These are phyloP conservation scores for Brassica juncea DNA, from an alignment of 345 rosid genomes.

Conservation along the genomic window DNA sequence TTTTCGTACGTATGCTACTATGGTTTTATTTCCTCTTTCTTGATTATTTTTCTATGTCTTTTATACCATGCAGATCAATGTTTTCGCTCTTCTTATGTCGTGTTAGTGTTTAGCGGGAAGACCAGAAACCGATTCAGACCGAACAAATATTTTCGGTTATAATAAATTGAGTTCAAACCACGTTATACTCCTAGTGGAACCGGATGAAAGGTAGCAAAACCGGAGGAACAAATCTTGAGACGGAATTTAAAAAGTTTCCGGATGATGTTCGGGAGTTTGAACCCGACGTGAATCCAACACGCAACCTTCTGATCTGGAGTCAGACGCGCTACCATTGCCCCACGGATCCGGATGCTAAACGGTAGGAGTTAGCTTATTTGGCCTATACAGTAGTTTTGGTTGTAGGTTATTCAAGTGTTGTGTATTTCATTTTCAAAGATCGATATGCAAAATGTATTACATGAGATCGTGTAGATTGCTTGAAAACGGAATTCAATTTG, in stretches of 20 bases:
- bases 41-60: not conserved
- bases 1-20: not conserved
- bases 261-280: conserved; percentile 43
- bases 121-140: not conserved
- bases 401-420: not conserved
- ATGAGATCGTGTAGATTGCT: not conserved
- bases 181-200: not conserved
- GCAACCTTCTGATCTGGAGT: conserved; percentile 99
- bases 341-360: conserved; percentile 58
- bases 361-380: not conserved
- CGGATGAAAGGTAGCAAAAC: no score
- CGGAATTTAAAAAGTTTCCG: not conserved
- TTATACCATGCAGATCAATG: no score
- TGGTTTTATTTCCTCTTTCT: not conserved
- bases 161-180: not conserved
- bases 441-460: not conserved
- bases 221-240: no score
- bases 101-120: not conserved
- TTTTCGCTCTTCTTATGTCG: not conserved
- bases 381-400: not conserved
- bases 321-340: conserved; percentile 98
- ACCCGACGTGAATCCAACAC: conserved; percentile 94
- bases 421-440: not conserved
- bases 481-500: not conserved
- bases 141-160: not conserved